phyloP scores from a whole-genome alignment of 352 stramenopile genomes.

The Phytophthora sp. region DNA sequence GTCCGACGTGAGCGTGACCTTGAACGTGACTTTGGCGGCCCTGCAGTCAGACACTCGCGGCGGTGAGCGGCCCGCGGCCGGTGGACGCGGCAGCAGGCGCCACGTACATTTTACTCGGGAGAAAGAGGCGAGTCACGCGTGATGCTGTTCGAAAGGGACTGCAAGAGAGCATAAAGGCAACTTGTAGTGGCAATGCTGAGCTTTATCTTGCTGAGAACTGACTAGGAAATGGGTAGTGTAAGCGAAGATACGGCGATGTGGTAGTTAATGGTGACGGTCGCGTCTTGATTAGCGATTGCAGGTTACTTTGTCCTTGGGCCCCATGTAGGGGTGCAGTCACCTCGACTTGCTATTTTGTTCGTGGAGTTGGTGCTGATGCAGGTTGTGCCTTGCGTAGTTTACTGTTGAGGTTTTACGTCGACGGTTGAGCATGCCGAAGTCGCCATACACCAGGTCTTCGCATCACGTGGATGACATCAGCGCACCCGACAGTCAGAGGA shows the following conservation, averaged over 20 bases:
- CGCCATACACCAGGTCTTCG: constrained; percentile 3
- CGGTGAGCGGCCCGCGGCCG: not conserved
- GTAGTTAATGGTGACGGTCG: no score
- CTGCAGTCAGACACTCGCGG: constrained; percentile 20
- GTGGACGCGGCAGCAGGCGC: not conserved
- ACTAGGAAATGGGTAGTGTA: no score
- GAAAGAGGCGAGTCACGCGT: no score
- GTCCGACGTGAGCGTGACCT: constrained; percentile 89
- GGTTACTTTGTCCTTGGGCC: no score
- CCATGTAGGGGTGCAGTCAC: no score
- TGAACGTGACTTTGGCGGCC: constrained; percentile 85
- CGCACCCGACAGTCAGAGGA: constrained; percentile 3
- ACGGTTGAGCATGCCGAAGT: constrained; percentile 9
- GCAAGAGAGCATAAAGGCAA: no score
- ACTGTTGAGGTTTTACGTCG: constrained; percentile 1
- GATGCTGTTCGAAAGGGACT: no score
- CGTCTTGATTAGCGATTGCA: no score
- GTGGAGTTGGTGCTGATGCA: not conserved
- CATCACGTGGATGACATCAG: constrained; percentile 27
- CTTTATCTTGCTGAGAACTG: no score
- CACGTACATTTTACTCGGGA: constrained; percentile 19
- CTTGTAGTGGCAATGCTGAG: no score
- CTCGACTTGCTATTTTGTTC: not conserved
- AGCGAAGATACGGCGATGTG: no score
- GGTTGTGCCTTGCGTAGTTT: not conserved